Evolutionary conservation across 768 basidiomycete genomes (phyloP).

Genomic region (Hortiboletus flavorubellus): DNA sequence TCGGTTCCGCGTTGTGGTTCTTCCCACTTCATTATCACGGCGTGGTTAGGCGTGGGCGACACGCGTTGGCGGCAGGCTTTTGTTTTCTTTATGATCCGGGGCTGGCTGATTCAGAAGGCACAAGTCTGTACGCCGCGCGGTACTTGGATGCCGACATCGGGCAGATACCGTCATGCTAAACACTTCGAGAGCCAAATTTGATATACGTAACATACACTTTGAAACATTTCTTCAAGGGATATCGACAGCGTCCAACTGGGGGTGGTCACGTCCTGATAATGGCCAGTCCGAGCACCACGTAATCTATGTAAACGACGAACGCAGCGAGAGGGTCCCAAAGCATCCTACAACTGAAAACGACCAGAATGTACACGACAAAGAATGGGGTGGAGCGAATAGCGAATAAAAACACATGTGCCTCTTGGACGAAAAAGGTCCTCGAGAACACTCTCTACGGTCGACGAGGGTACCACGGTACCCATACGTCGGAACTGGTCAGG

Average conservation of each 20-base stretch:
- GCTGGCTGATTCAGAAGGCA: neutral
- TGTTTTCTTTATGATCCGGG: neutral
- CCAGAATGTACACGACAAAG: neutral
- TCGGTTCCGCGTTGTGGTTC: conserved; percentile 12
- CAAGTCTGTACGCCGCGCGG: neutral
- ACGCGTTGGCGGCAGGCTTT: neutral
- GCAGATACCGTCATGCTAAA: neutral
- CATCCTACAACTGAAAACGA: no score
- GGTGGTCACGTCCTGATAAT: neutral
- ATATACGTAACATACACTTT: neutral
- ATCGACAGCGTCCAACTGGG: neutral
- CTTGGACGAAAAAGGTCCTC: neutral
- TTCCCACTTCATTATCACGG: neutral
- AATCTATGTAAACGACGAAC: neutral
- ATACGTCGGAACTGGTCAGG: conserved; percentile 15
- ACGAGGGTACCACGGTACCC: conserved; percentile 10
- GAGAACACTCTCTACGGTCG: neutral
- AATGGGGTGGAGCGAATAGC: neutral
- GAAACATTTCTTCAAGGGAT: neutral
- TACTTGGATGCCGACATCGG: neutral
- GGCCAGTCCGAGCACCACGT: neutral
- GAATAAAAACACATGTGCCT: neutral
- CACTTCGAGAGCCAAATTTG: neutral
- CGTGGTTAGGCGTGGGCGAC: neutral
- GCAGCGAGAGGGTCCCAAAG: neutral